Evolutionary conservation across 2,329 filamentous ascomycete genomes (phyloP), one percentile per base, ranked within the genome.

Genomic region (Diaporthe sp.): DNA sequence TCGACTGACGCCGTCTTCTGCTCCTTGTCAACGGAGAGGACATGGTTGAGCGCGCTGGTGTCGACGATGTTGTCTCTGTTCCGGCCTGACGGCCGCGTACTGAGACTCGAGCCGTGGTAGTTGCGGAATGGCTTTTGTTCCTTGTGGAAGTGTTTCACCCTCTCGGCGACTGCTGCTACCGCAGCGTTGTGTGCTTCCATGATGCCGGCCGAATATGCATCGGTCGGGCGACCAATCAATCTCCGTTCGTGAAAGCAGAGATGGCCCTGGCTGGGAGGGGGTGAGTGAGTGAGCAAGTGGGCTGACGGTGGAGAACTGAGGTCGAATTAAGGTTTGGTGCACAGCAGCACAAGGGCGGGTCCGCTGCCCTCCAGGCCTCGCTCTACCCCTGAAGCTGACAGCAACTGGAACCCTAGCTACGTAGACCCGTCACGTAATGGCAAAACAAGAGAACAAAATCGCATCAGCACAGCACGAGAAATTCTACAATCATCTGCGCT

Each of bases 41-140:
- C 89, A 81, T 89, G 87, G 76, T 86, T 87, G 13, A 96, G 87
- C 5, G 81, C 79, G 81, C 91, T 92, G 50, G 92, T 94, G 81
- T 94, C 92, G 72, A 96, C 86, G 13, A 91, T 89, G 78, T 89
- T 89, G 80, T 87, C 86, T 17, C 82, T 80, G 59, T 82, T 82
- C 39, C 86, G 86, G 27, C 85, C 83, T 10, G 87, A 86, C 35
- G 88, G 87, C 10, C 94, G 91, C 50, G 94, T 95, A 82, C 91
- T 94, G 84, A 94, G 95, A 35, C 93, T 95, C 0, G 92, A 91
- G 75, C 94, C 94, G 83, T 95, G 93, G 78, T 91, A 93, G 80
- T 95, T 92, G n/a, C 93, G 88, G 82, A 94, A 95, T 3, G 92
- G 89, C 79, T 85, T 81, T 73, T 84, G 81, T 10, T 78, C 80